Base-by-base conservation (phyloP, 2,329 filamentous ascomycete species). In the Cyphellophora attinorum region DNA sequence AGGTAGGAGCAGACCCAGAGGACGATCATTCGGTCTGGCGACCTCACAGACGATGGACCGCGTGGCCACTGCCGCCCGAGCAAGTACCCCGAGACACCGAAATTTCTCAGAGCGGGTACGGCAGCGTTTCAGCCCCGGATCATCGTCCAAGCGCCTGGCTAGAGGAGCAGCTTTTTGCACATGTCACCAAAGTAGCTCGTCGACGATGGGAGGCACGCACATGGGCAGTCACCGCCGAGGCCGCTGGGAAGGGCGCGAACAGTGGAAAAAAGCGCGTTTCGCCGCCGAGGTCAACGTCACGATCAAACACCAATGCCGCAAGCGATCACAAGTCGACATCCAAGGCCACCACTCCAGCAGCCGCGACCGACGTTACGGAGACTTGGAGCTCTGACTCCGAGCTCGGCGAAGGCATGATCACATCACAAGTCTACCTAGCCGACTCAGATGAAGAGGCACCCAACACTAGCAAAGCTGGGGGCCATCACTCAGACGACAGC, bases 1-100 rank as follows among this genome's bases (percentile, higher is more conserved):
- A 18, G 19, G 15, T 27, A 13, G 5, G 30, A 18, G n/a, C 13
- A 31, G 3, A 14, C 27, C 13, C 5, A 16, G 14, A 29, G 27
- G 27, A 29, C n/a, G n/a, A 29, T 29, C 27, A 14, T 14, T 12
- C 27, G n/a, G n/a, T n/a, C n/a, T n/a, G n/a, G n/a, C n/a, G n/a
- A n/a, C n/a, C n/a, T n/a, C n/a, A n/a, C 27, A 13, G 28, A 5
- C 34, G 18, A 3, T 95, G 89, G 88, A 84, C 83, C 12, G 82
- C 86, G 1, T 95, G 89, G 89, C 89, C 89, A 4, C 56, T 93
- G 51, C 67, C 67, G 13, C 64, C 72, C 4, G 59, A 65, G 5
- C 60, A 69, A 16, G 76, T 91, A 5, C 83, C 82, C 2, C 60
- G 64, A 11, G 62, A 67, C 11, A 62, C 63, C 13, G 70, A 82